phyloP scores from a whole-genome alignment of 2,329 filamentous ascomycete genomes.

The Volutella citrinella region DNA sequence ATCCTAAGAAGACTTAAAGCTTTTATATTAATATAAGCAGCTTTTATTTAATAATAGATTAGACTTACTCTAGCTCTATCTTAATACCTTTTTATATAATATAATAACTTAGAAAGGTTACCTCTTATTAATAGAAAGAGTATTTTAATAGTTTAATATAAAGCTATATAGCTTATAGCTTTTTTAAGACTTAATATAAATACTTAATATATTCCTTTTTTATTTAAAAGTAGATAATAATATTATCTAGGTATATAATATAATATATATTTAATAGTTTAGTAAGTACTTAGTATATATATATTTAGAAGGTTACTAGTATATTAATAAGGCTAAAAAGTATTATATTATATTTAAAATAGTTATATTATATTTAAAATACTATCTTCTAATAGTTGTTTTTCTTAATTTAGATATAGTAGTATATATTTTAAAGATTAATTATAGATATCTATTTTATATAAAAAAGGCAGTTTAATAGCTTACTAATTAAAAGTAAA shows the following conservation, averaged over 20 bases:
- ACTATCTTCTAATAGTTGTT: slow-evolving; percentile 14
- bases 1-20: slow-evolving; percentile 2
- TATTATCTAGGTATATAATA: too few species aligned
- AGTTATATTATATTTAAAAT: slow-evolving; percentile 24
- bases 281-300: not conserved
- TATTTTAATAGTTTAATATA: too few species aligned
- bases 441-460: slow-evolving; percentile 2
- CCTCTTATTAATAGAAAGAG: too few species aligned
- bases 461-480: slow-evolving; percentile 16
- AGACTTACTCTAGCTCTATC: slow-evolving; percentile 3
- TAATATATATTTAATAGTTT: not conserved
- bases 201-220: too few species aligned
- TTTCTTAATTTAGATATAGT: slow-evolving; percentile 26
- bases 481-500: slow-evolving; percentile 7
- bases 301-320: slow-evolving; percentile 11
- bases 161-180: slow-evolving; percentile 4
- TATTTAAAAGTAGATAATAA: too few species aligned
- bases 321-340: slow-evolving; percentile 23
- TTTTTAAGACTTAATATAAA: too few species aligned
- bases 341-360: slow-evolving; percentile 33
- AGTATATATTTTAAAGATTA: slow-evolving; percentile 15
- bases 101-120: too few species aligned
- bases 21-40: slow-evolving; percentile 1
- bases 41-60: too few species aligned
- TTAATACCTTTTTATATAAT: not conserved